Percentiles rank a stretch among this genome's conserved stretches.
These are phyloP conservation scores for Calonectria montana DNA, from an alignment of 2,329 filamentous ascomycete genomes.

Conservation along the genomic window DNA sequence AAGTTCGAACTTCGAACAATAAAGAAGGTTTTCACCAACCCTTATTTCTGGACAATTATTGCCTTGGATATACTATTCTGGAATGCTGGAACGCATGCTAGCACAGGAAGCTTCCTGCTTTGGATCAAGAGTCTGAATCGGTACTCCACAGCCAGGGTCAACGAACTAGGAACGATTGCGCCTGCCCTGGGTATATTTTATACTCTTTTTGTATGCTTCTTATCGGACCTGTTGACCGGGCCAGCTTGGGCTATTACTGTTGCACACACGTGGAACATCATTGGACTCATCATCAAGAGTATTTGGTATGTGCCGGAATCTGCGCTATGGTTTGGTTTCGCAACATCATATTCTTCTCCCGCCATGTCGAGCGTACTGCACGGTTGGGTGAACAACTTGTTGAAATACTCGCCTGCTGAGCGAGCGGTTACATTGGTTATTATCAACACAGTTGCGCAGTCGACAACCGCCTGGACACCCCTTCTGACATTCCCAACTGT, in stretches of 20 bases:
- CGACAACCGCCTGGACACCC: constrained; percentile 66
- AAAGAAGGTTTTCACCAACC: constrained; percentile 51
- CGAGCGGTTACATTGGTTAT: constrained; percentile 61
- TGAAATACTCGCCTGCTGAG: constrained; percentile 59
- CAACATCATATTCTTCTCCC: constrained; percentile 59
- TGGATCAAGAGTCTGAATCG: constrained; percentile 68
- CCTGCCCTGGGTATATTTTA: constrained; percentile 69
- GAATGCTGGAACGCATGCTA: constrained; percentile 61
- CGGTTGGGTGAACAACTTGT: constrained; percentile 64
- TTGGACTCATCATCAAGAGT: constrained; percentile 63
- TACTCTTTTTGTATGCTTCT: constrained; percentile 64
- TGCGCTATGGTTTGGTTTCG: constrained; percentile 47
- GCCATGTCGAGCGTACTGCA: constrained; percentile 67
- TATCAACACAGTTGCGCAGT: constrained; percentile 65
- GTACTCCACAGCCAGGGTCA: constrained; percentile 59
- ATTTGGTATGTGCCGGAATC: constrained; percentile 68
- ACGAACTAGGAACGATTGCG: constrained; percentile 63
- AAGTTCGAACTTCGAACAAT: constrained; percentile 48
- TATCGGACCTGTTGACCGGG: constrained; percentile 63
- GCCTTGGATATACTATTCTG: constrained; percentile 67
- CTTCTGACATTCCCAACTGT: constrained; percentile 61
- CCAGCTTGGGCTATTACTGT: constrained; percentile 67
- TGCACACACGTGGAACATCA: constrained; percentile 61
- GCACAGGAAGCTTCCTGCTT: constrained; percentile 63
- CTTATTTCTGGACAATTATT: constrained; percentile 64